Base-by-base conservation (phyloP, 768 basidiomycete species). In the Crepidotus variabilis region DNA sequence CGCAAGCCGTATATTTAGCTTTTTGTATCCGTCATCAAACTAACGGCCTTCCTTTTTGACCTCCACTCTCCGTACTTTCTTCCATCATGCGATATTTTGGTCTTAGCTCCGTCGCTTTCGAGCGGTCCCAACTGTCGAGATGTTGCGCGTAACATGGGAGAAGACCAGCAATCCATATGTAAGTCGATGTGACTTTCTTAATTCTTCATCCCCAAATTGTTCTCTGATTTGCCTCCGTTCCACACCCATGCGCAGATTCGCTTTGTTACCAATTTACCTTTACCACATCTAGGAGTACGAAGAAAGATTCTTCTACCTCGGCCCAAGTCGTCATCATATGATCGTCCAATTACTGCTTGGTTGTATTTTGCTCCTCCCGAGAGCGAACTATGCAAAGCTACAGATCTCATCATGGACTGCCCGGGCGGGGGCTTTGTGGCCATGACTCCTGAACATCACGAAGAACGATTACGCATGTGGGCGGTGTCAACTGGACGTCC, bases 401-500 rank as follows among this genome's bases (percentile, higher is more conserved):
- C 84, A 9, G 92, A 98, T 63, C 75, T 98, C 21, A 87, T 98
- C 36, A 75, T 98, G 23, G 97, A 98, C 66, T 86, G 92, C 55
- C 96, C 97, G 13, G 97, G 97, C 4, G 97, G 97, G 6, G 97
- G 97, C 0, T 99, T 98, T 69, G 87, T 98, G 50, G 90, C 93
- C 21, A 97, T 98, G 94, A 83, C 81, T 5, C 97, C 97, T 1
- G 89, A 92, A 64, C 94, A 98, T 70, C 97, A 99, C 61, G 96
- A 97, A 72, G 96, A 98, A 67, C 82, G 97, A 13, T 77, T 98
- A 55, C 78, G 91, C 52, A 78, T 80, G 62, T 98, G 97, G 96
- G 90, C 94, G 2, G 73, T 83, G 32, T 78, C 77, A 49, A 92
- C 91, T 0, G 81, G 87, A 11, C 86, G 84, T 65, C 90, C 91